phyloP scores from a whole-genome alignment of 768 basidiomycete genomes.

The Lentinula raphanica region DNA sequence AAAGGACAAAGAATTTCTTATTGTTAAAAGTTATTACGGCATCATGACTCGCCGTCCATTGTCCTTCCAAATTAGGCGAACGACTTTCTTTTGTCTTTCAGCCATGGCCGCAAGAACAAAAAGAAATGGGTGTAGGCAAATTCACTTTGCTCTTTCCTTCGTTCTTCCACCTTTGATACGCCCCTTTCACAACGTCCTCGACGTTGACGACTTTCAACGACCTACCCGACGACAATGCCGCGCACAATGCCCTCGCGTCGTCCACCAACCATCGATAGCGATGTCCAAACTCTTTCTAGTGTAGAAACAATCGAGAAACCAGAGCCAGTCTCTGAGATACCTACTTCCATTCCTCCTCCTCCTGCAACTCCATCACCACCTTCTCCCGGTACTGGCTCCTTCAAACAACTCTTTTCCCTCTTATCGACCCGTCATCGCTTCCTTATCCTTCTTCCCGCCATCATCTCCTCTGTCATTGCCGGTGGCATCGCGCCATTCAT shows the following conservation, averaged over 20 bases:
- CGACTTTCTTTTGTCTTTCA: conserved; percentile 2
- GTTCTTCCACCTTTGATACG: conserved; percentile 1
- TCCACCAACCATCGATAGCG: conserved; percentile 4
- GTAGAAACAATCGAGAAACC: conserved; percentile 3
- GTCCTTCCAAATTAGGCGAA: background rate
- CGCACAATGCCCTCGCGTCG: conserved; percentile 1
- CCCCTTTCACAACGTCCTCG: conserved; percentile 2
- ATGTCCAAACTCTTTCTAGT: background rate
- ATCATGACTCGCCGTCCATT: background rate
- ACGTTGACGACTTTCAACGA: conserved; percentile 7
- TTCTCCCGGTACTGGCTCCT: background rate
- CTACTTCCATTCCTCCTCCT: background rate
- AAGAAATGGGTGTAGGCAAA: background rate
- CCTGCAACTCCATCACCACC: background rate
- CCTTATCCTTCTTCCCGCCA: conserved; percentile 58
- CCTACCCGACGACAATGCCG: background rate
- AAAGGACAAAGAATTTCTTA: background rate
- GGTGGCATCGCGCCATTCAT: conserved; percentile 82
- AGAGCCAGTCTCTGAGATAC: conserved; percentile 1
- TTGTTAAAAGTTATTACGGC: background rate
- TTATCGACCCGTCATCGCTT: conserved; percentile 53
- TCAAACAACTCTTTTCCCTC: conserved; percentile 53
- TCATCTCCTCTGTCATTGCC: conserved; percentile 54
- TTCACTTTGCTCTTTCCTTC: background rate
- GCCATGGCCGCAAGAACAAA: background rate